phyloP scores from a whole-genome alignment of 306 rosid species.

The Cercis canadensis region DNA sequence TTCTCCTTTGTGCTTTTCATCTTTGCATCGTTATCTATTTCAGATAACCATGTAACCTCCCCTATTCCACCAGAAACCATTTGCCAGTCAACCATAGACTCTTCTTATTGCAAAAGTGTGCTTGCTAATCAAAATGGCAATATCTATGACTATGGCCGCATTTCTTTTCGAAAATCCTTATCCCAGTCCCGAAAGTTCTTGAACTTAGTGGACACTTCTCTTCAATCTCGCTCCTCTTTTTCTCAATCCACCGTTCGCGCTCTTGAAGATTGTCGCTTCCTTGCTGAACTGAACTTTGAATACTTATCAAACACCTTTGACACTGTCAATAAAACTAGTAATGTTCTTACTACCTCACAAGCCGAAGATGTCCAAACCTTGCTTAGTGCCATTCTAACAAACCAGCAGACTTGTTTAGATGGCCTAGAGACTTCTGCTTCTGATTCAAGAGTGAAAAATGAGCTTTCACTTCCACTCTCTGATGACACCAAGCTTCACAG shows the following conservation, averaged over 20 bases:
- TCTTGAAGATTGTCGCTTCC: conserved; percentile 67
- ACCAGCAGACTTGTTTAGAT: conserved; percentile 70
- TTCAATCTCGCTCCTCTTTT: conserved; percentile 38
- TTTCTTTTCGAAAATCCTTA: conserved; percentile 56
- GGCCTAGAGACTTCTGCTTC: conserved; percentile 61
- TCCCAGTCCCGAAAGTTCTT: conserved; percentile 66
- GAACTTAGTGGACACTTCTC: conserved; percentile 44
- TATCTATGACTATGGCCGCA: conserved; percentile 60
- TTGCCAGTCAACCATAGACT: conserved; percentile 58
- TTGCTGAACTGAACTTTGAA: conserved; percentile 62
- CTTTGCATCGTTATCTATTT: conserved; percentile 30
- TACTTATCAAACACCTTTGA: conserved; percentile 45
- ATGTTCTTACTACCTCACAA: conserved; percentile 41
- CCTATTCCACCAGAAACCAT: conserved; percentile 40
- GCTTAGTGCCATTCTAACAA: conserved; percentile 73
- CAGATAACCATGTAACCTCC: conserved; percentile 30
- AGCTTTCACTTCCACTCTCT: conserved; percentile 45
- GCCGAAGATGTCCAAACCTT: conserved; percentile 63
- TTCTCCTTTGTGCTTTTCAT: conserved; percentile 28
- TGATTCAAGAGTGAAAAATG: conserved; percentile 51
- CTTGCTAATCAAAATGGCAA: conserved; percentile 55
- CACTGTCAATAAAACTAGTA: conserved; percentile 39
- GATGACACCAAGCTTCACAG: conserved; percentile 64
- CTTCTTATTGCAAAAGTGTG: conserved; percentile 57
- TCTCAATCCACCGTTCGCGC: conserved; percentile 58